Evolutionary conservation across 495 filamentous ascomycete genomes (phyloP).

Genomic region (Lineolata rhizophorae): DNA sequence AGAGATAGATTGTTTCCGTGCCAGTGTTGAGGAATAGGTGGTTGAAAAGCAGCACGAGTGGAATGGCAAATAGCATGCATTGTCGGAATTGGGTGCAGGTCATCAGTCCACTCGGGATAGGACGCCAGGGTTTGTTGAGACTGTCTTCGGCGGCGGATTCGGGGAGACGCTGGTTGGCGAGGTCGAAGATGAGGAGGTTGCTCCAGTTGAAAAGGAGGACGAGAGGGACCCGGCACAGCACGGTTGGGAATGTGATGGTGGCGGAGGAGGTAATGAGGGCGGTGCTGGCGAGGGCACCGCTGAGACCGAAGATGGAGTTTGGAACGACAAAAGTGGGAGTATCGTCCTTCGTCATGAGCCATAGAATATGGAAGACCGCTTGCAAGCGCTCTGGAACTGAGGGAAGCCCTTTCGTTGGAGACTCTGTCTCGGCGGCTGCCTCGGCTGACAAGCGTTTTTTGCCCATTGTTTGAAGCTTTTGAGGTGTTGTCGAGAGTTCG

Average conservation of each 20-base stretch:
- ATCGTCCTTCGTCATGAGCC: conserved; percentile 4
- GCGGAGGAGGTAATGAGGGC: background rate
- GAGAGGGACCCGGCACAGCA: conserved; percentile 1
- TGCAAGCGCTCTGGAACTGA: too few relatives aligned
- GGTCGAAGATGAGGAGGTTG: conserved; percentile 21
- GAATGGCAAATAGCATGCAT: conserved; percentile 18
- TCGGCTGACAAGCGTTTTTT: too few relatives aligned
- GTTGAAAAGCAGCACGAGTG: conserved; percentile 15
- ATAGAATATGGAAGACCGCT: too few relatives aligned
- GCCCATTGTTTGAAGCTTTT: too few relatives aligned
- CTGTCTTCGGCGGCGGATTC: conserved; percentile 26
- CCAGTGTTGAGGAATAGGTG: conserved; percentile 16
- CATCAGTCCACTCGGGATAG: conserved; percentile 23
- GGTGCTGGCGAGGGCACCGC: conserved; percentile 1
- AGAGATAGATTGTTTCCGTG: conserved; percentile 15
- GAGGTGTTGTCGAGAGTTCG: too few relatives aligned
- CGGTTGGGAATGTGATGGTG: background rate
- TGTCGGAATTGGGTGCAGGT: conserved; percentile 17
- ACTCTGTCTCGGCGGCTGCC: too few relatives aligned
- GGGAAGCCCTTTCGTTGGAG: too few relatives aligned
- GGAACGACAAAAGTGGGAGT: conserved; percentile 5
- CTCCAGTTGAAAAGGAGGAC: conserved; percentile 12
- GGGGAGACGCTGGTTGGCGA: conserved; percentile 28
- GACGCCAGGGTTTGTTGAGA: conserved; percentile 38
- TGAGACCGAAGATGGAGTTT: conserved; percentile 5